Conservation (phyloP, 2,329 filamentous ascomycete genomes). For the Ceratocystis colombiana region DNA sequence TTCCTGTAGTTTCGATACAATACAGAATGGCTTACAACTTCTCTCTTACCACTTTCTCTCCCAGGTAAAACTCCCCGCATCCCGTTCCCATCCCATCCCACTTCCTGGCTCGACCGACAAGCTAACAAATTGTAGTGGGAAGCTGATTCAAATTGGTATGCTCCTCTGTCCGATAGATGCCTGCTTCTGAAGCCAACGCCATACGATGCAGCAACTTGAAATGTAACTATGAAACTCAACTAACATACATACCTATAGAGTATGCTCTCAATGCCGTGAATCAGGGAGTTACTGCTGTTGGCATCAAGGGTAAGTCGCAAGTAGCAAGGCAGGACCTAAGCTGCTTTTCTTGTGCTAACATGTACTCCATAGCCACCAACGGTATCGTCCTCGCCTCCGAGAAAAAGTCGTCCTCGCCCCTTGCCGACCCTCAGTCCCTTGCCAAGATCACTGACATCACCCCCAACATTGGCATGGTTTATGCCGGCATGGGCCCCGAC, state of each 20-base stretch:
- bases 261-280: conserved; percentile 99
- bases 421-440: conserved; percentile 88
- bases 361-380: conserved; percentile 63
- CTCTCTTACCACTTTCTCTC: conserved; percentile 98
- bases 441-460: conserved; percentile 98
- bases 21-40: conserved; percentile 41
- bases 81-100: conserved; percentile 25
- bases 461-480: conserved; percentile 99
- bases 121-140: conserved; percentile 59
- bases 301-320: conserved; percentile 73
- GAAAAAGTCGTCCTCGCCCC: conserved; percentile 97
- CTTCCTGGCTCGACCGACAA: conserved; percentile 24
- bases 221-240: not conserved
- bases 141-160: conserved; percentile 91
- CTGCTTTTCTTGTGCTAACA: conserved; percentile 27
- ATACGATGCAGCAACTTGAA: not conserved
- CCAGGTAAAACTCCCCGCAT: conserved; percentile 58
- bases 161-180: conserved; percentile 13
- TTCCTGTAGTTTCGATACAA: conserved; percentile 5
- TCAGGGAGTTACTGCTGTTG: conserved; percentile 94
- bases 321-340: not conserved
- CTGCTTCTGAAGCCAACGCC: too few species aligned
- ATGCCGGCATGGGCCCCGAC: conserved; percentile 97
- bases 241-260: conserved; percentile 46
- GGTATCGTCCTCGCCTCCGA: conserved; percentile 97